Evolutionary conservation across 805 yeast genomes (phyloP).

Genomic region (Tetrapisispora fleetii): DNA sequence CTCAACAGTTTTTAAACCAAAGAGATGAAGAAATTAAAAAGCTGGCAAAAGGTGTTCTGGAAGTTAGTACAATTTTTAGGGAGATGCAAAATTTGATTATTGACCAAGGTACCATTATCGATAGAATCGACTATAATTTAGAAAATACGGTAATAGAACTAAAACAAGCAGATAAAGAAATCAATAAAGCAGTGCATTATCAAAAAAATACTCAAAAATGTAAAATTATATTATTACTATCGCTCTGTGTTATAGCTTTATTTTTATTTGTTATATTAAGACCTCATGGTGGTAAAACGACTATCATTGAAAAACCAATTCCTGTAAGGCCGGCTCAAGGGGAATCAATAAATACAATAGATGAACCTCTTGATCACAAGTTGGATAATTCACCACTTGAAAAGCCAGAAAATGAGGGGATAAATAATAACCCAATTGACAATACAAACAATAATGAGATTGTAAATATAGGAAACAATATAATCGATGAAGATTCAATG

Average conservation of each 20-base stretch:
- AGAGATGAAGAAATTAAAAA: slow-evolving; percentile 85
- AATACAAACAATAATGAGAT: background rate
- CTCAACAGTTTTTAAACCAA: slow-evolving; percentile 32
- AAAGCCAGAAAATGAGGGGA: background rate
- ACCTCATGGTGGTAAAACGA: slow-evolving; percentile 31
- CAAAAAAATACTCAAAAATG: slow-evolving; percentile 89
- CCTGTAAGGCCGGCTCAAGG: background rate
- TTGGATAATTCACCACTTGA: background rate
- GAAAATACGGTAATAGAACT: slow-evolving; percentile 71
- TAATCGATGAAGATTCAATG: background rate
- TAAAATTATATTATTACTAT: slow-evolving; percentile 66
- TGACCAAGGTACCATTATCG: slow-evolving; percentile 91
- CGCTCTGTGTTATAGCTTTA: slow-evolving; percentile 60
- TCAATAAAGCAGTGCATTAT: slow-evolving; percentile 64
- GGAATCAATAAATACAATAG: background rate
- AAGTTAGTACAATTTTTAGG: slow-evolving; percentile 83
- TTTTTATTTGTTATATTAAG: slow-evolving; percentile 61
- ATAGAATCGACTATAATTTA: slow-evolving; percentile 86
- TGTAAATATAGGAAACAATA: background rate
- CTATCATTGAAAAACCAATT: background rate
- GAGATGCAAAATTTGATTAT: slow-evolving; percentile 87
- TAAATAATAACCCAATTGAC: background rate
- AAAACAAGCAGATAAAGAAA: slow-evolving; percentile 66
- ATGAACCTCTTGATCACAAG: background rate
- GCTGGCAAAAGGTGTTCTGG: slow-evolving; percentile 89